Conservation (phyloP, 768 basidiomycete species). For the Rhizopogon vulgaris region DNA sequence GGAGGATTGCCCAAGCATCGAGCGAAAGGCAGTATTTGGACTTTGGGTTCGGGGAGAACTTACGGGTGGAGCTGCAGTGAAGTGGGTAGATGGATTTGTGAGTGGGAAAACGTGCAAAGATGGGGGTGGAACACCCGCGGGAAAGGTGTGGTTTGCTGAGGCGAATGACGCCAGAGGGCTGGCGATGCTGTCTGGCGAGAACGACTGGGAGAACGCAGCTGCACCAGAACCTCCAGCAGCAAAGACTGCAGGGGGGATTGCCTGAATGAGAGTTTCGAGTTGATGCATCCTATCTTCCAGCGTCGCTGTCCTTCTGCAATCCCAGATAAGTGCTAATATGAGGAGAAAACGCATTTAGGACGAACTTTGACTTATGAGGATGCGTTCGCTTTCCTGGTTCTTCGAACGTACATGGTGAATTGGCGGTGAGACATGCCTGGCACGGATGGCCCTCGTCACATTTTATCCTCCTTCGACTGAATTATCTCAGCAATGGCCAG, state of each 20-base stretch:
- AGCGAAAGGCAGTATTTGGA: constrained; percentile 34
- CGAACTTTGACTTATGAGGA: constrained; percentile 85
- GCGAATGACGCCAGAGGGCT: constrained; percentile 34
- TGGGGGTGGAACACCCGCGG: constrained; percentile 68
- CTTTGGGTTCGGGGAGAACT: constrained; percentile 41
- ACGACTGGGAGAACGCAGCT: constrained; percentile 24
- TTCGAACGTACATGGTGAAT: constrained; percentile 79
- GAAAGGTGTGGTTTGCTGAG: constrained; percentile 34
- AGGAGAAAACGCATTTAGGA: constrained; percentile 9
- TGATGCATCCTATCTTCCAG: constrained; percentile 88
- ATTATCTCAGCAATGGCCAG: not conserved
- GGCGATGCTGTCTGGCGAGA: constrained; percentile 24
- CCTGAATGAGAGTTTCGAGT: constrained; percentile 77
- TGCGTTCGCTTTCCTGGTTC: constrained; percentile 82
- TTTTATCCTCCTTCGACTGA: constrained; percentile 75
- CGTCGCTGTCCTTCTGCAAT: constrained; percentile 64
- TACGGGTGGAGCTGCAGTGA: constrained; percentile 42
- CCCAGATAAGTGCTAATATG: constrained; percentile 1
- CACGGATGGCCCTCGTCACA: constrained; percentile 89
- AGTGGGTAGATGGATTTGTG: constrained; percentile 77
- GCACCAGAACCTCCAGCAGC: constrained; percentile 46
- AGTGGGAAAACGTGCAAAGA: constrained; percentile 74
- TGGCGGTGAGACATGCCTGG: constrained; percentile 80
- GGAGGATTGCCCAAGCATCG: constrained; percentile 34
- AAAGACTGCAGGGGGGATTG: constrained; percentile 78